Evolutionary conservation across 768 basidiomycete genomes (phyloP).

Genomic region (Boletellus ananas): DNA sequence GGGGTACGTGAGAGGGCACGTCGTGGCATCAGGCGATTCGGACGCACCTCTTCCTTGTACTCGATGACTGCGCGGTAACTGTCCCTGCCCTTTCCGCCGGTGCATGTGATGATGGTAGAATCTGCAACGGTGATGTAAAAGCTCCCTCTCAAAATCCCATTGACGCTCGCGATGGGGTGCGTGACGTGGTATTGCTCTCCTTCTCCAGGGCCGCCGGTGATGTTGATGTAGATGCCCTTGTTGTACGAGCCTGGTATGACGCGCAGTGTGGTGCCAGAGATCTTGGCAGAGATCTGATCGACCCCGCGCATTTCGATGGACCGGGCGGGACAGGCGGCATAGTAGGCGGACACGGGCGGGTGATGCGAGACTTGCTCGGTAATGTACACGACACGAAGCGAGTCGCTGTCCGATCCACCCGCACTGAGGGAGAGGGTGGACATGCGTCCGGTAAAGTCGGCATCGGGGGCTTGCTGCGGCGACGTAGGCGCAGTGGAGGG

Average conservation of each 20-base stretch:
- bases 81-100: slow-evolving; percentile 56
- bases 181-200: slow-evolving; percentile 86
- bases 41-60: slow-evolving; percentile 90
- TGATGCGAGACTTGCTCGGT: slow-evolving; percentile 98
- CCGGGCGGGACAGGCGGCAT: slow-evolving; percentile 70
- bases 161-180: slow-evolving; percentile 86
- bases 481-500: slow-evolving; percentile 41
- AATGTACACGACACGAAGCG: slow-evolving; percentile 69
- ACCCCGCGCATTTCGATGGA: slow-evolving; percentile 71
- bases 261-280: slow-evolving; percentile 82
- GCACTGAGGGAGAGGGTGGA: slow-evolving; percentile 57
- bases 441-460: slow-evolving; percentile 46
- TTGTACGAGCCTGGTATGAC: slow-evolving; percentile 81
- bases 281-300: slow-evolving; percentile 92
- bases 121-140: slow-evolving; percentile 89
- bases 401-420: slow-evolving; percentile 30
- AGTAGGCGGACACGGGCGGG: slow-evolving; percentile 88
- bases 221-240: slow-evolving; percentile 80
- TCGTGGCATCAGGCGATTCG: background rate
- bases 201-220: slow-evolving; percentile 68
- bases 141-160: slow-evolving; percentile 86
- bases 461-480: slow-evolving; percentile 39
- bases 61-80: slow-evolving; percentile 81
- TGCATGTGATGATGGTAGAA: slow-evolving; percentile 76
- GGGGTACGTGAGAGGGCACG: background rate